These are phyloP conservation scores for Wakefieldia striispora DNA, from an alignment of 768 basidiomycete genomes.

Conservation along the genomic window DNA sequence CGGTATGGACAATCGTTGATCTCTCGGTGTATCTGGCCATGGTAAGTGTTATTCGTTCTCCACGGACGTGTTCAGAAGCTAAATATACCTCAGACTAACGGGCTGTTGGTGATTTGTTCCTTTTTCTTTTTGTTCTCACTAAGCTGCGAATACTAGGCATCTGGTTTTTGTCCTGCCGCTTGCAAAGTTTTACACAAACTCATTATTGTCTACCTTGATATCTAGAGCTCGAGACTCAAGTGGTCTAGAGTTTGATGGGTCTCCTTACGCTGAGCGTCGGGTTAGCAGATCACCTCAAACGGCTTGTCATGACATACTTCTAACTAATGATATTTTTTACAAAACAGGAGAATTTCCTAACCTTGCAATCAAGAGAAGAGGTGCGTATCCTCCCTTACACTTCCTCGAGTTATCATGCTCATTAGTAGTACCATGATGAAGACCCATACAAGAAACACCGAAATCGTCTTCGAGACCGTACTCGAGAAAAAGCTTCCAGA, in stretches of 20 bases:
- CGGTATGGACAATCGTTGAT: constrained; percentile 34
- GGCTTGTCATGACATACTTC: not conserved
- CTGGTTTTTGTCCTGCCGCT: constrained; percentile 32
- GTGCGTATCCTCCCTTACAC: not conserved
- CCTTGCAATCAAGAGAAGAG: constrained; percentile 11
- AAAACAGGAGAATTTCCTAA: constrained; percentile 10
- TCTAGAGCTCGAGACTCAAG: constrained; percentile 22
- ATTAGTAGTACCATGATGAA: not conserved
- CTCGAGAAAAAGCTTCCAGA: constrained; percentile 13
- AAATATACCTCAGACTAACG: constrained; percentile 19
- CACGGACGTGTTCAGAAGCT: not conserved
- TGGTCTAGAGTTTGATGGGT: constrained; percentile 20
- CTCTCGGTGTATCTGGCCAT: constrained; percentile 28
- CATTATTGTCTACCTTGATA: constrained; percentile 34
- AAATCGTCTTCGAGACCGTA: constrained; percentile 20
- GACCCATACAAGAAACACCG: constrained; percentile 15
- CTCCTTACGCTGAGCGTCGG: constrained; percentile 18
- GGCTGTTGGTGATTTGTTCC: constrained; percentile 8
- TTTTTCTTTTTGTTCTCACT: not conserved
- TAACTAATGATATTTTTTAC: not conserved
- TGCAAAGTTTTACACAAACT: constrained; percentile 37
- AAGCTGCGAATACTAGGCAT: constrained; percentile 15
- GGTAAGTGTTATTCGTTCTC: constrained; percentile 6
- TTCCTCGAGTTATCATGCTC: not conserved
- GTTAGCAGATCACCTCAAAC: constrained; percentile 11